Evolutionary conservation across 192 early-diverging fungal genomes (phyloP).

Genomic region (Pilobolus umbonatus): DNA sequence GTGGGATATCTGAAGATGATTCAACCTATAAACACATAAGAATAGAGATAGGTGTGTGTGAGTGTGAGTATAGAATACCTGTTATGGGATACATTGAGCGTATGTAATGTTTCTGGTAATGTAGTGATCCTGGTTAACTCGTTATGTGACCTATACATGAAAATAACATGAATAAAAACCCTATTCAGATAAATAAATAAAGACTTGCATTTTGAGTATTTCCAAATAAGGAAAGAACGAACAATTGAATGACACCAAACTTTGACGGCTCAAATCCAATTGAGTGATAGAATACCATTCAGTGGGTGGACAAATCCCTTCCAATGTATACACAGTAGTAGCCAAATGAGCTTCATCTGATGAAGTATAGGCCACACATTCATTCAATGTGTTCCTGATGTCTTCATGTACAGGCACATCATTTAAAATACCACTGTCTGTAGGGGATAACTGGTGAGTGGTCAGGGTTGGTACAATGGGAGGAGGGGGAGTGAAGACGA

Average conservation of each 20-base stretch:
- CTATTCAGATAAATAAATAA: constrained; percentile 3
- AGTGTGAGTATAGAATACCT: constrained; percentile 1
- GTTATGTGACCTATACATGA: constrained; percentile 25
- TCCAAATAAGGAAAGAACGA: constrained; percentile 3
- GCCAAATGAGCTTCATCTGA: no score
- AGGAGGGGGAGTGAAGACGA: no score
- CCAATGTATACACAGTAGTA: no score
- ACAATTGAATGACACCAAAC: background rate
- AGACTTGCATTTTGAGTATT: constrained; percentile 4
- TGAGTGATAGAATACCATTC: background rate
- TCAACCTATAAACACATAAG: constrained; percentile 17
- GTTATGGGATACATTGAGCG: constrained; percentile 18
- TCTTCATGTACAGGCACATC: no score
- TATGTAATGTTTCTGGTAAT: constrained; percentile 17
- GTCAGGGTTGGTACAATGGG: no score
- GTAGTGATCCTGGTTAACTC: constrained; percentile 10
- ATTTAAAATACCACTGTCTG: no score
- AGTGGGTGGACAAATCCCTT: no score
- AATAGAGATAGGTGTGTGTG: background rate
- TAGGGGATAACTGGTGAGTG: no score
- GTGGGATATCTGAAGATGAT: constrained; percentile 30
- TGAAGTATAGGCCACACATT: no score
- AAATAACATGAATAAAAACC: background rate
- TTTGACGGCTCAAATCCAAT: background rate
- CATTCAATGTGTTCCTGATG: no score